Base-by-base conservation (phyloP, 345 rosid genomes). In the Microcos paniculata region DNA sequence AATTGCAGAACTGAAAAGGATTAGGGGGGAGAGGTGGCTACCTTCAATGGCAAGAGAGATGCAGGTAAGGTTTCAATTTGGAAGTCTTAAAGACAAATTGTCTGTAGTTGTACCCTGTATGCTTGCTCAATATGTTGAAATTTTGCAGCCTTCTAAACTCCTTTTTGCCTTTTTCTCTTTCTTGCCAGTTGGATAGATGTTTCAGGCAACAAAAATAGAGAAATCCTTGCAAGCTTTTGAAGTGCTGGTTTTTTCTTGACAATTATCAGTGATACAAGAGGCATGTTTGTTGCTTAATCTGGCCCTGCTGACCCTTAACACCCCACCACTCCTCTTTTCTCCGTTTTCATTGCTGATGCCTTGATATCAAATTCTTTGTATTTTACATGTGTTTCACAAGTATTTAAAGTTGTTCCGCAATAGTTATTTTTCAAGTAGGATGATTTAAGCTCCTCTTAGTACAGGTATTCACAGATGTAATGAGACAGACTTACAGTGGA, bases 1-100 rank as follows among this genome's bases (percentile, higher is more conserved):
- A 82, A 84, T 93, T 53, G 88, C 91, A 1, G 91, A 88, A 70
- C 77, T 92, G 79, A 93, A 89, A 84, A 85, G 73, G 74, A 57
- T 84, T n/a, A 83, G 98, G 77, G 97, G 98, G 43, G 94, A 92
- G 80, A 87, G 86, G 80, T 96, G 99, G 98, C 87, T 93, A 24
- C 97, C 93, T 78, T 86, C 94, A n/a, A 82, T 93, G 75, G 90
- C 90, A 48, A 74, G 70, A 72, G 82, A 81, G 43, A 82, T 88
- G 91, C 84, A 80, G 86, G 85, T 86, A 56, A 35, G 53, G 46
- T 46, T 18, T 71, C 78, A 18, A 66, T 70, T 56, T 67, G 57
- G 57, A 56, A 67, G n/a, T 35, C n/a, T 23, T 58, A 48, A 58
- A 9, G 18, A 26, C 40, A 46, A 30, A 21, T 61, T 8, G 62